Evolutionary conservation across 108 stramenopile species (phyloP), one percentile per base, ranked within the genome.

Genomic region (Aureococcus anophagefferens): DNA sequence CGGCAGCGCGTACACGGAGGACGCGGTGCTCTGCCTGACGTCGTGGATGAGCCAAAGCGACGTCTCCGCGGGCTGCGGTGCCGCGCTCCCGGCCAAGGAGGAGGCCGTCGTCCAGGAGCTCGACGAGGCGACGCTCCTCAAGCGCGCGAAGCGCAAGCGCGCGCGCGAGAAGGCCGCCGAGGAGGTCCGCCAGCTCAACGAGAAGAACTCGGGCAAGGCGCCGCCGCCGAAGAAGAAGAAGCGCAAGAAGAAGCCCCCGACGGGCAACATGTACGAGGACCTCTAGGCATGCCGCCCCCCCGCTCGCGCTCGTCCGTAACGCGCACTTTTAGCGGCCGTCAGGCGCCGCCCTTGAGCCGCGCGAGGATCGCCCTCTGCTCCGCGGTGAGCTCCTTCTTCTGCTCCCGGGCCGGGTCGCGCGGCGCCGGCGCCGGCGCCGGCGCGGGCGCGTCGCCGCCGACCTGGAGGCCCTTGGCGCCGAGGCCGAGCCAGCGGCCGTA

Each of bases 361-460:
- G 31, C 64, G 29, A 72, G 65, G 21, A n/a, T 9, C 0, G 30
- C 32, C 65, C 33, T 65, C 51, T 79, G 79, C 40, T 79, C 68
- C 32, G 77, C 67, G 30, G 79, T 79, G 35, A 79, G 46, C 74
- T 79, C 73, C 64, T 75, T 78, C 70, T 65, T 74, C 30, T 77
- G 74, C 7, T 1, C 13, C 21, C 51, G 51, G 51, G 17, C 13
- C 51, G 51, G 21, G 51, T 16, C 51, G 51, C 7, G 21, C 51
- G 17, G 17, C 51, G 51, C 51, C 1, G 51, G 21, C 21, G 17
- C 25, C 21, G 51, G 21, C 21, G 4, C 25, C 21, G 14, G 21
- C 21, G 14, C 51, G 1, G 1, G 21, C 3, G 51, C 51, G 21
- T 68, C 67, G 33, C 46, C 45, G 35, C 31, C n/a, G 11, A 30